Evolutionary conservation across 2,329 filamentous ascomycete genomes (phyloP), one percentile per base, ranked within the genome.

Genomic region (Phaeoacremonium minimum): DNA sequence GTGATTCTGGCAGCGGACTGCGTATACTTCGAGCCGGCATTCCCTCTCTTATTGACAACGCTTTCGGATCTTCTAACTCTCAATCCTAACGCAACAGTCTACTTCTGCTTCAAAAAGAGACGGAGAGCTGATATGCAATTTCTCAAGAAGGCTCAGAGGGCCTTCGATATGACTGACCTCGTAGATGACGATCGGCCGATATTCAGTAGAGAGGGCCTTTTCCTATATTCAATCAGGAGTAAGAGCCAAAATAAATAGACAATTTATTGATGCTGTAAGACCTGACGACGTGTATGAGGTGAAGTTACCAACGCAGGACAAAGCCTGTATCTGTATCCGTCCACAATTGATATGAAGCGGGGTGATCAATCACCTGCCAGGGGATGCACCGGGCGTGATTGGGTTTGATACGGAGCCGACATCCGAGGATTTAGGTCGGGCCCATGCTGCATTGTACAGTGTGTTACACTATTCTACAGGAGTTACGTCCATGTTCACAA

Each of bases 21-120:
- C 63, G 89, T 95, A 33, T 98, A 97, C 67, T 95, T 95, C 59
- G 93, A 97, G 61, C 89, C 91, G 4, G 87, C 93, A 2, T 97
- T 97, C 55, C 90, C 91, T 18, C 70, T 96, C 20, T 73, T 98
- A 32, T 75, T 93, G 53, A 67, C 80, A 45, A 97, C 91, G 6
- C 66, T 97, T 46, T 69, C 76, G 41, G 80, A 86, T 44, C 69
- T 96, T 32, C 70, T 95, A 46, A 74, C 77, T 13, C 73, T 89
- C 30, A 89, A 83, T 58, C 83, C 84, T 15, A 59, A 68, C 30
- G 74, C 76, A 9, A 66, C 73, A 8, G 58, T 84, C 32, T 83
- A 80, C 60, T 97, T 98, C 64, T 95, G 91, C 67, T 96, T 94
- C 72, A 97, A 95, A 71, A 91, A 88, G 66, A 75, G 93, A 48